Evolutionary conservation across 2,329 filamentous ascomycete genomes (phyloP), one percentile per base, ranked within the genome.

Genomic region (Aspergillaceae sp.): DNA sequence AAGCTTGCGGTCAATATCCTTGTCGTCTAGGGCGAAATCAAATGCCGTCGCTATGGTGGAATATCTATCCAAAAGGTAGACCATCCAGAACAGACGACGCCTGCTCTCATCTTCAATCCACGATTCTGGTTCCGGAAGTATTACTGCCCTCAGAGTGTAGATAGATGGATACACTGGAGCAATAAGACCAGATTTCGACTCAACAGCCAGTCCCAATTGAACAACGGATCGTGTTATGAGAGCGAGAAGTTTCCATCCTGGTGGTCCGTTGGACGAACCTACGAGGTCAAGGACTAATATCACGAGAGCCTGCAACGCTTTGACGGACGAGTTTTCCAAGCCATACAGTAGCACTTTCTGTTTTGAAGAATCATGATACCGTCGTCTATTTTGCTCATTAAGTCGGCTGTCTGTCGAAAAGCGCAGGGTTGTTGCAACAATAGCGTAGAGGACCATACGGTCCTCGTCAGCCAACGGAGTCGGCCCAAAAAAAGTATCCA

Each of bases 61-160:
- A 61, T 94, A 95, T 42, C 90, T 78, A 62, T 96, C 90, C 4
- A 96, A 75, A 8, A 95, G 70, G 60, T 94, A 96, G 7, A 94
- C 83, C 82, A 94, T 91, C 90, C 90, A 96, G 65, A 96, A 94
- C 1, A 95, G 72, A 28, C 90, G 76, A 29, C 90, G 78, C 29
- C 89, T 76, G 37, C 86, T 86, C 64, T 96, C 90, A 50, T 95
- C 90, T 61, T 95, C 89, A 46, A 94, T 84, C 65, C 90, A 95
- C 50, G 88, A 86, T 43, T 80, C 82, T 0, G 90, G 79, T 50
- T 94, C 88, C 0, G 88, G 86, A 0, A 95, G 73, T 2, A 91
- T 83, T 72, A 90, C 90, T 10, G 89, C 87, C 45, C 89, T 78
- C 40, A 94, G 72, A 0, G 89, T 95, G 62, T 94, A 94, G 41